Base-by-base conservation (phyloP, 2,329 filamentous ascomycete species). In the Colletotrichum euphorbiae region DNA sequence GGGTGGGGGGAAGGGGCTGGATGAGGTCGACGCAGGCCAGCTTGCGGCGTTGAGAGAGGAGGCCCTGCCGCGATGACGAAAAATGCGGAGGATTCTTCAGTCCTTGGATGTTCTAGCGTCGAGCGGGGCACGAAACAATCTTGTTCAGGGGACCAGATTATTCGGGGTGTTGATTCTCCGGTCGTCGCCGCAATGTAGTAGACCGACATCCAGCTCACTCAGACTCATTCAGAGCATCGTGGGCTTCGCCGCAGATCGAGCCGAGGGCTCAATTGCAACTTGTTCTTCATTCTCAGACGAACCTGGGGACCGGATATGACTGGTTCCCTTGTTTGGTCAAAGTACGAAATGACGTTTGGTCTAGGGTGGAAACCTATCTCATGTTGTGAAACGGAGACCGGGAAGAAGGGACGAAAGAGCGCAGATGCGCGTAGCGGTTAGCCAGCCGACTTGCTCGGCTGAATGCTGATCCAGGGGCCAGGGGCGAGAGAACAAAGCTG, bases 291-390 rank as follows among this genome's bases (percentile, higher is more conserved):
- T n/a, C 48, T 52, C 48, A 50, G 56, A 59, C 56, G 56, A 59
- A 59, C 56, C 19, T 9, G 56, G 56, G 15, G 19, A 6, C 56
- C 43, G 56, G 12, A 48, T 50, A 24, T 50, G 28, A 50, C 56
- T 59, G 56, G 56, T 38, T 50, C 56, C 56, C 21, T 59, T 42
- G 42, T 46, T 58, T 46, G 42, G 28, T 45, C 40, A n/a, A 13
- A 17, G 12, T 33, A 3, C 36, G 28, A 58, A 45, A 58, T 36
- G 17, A 17, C 28, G 24, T 19, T 28, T 38, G 36, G 36, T 15
- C 36, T 15, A 15, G 36, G 36, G 36, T 12, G 6, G 36, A 38
- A 38, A 38, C 36, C 5, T 38, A 38, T 13, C 36, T 38, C 36
- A 15, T 38, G 36, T 15, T 38, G 36, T 38, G 36, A 38, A 38